phyloP scores from a whole-genome alignment of 148 eudicot genomes.

The Dysphania ambrosioides region DNA sequence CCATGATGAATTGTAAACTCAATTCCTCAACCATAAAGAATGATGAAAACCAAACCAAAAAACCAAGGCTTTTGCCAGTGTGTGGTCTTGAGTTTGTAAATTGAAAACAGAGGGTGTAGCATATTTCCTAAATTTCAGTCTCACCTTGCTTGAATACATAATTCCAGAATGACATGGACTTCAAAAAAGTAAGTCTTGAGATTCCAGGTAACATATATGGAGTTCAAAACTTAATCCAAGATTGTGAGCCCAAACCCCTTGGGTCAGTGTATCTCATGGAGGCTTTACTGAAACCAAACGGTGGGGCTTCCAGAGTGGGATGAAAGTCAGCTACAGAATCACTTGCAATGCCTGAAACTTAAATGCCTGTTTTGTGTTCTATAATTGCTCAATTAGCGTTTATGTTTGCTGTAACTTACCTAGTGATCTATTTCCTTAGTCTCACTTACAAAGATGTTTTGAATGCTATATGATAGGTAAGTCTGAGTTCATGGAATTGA shows the following conservation, averaged over 20 bases:
- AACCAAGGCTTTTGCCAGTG: neutral
- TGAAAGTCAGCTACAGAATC: too few species aligned
- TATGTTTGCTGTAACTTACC: neutral
- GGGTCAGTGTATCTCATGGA: too few species aligned
- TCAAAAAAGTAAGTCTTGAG: neutral
- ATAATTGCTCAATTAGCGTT: neutral
- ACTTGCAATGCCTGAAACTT: neutral
- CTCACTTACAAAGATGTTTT: neutral
- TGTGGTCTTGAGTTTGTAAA: too few species aligned
- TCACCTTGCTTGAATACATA: neutral
- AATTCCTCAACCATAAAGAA: neutral
- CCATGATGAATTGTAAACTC: neutral
- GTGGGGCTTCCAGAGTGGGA: too few species aligned
- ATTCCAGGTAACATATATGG: neutral
- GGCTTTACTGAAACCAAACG: too few species aligned
- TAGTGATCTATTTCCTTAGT: neutral
- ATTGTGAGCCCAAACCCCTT: neutral
- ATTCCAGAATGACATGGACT: neutral
- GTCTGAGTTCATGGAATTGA: constrained; percentile 43
- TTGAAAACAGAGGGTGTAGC: too few species aligned
- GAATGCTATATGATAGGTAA: constrained; percentile 10
- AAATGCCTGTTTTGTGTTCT: neutral
- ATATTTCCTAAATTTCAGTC: too few species aligned
- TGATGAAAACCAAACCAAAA: too few species aligned
- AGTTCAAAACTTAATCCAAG: neutral